These are phyloP conservation scores for Volvox africanus DNA, from an alignment of 139 green algal species.

Conservation along the genomic window DNA sequence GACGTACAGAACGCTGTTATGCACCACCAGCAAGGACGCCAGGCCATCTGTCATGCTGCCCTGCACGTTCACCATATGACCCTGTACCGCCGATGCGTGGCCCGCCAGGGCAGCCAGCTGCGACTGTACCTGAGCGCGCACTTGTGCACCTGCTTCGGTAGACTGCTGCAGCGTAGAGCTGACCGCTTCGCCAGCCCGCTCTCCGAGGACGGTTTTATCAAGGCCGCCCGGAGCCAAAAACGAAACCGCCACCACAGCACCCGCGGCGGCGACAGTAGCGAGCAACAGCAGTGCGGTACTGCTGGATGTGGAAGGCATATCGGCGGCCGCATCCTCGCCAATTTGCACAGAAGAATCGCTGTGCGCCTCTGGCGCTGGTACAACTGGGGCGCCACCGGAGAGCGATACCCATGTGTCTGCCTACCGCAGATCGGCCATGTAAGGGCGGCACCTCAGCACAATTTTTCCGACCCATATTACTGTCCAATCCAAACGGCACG, in stretches of 20 bases:
- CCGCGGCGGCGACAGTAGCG: not conserved
- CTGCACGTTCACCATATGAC: not conserved
- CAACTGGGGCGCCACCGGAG: too few relatives aligned
- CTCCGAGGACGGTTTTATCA: not conserved
- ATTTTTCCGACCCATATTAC: too few relatives aligned
- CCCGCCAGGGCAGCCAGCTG: constrained; percentile 11
- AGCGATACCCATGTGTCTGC: too few relatives aligned
- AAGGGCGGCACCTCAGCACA: too few relatives aligned
- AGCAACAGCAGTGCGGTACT: not conserved
- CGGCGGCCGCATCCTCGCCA: not conserved
- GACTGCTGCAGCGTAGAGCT: not conserved
- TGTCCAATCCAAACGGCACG: too few relatives aligned
- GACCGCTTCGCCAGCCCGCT: not conserved
- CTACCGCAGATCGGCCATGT: too few relatives aligned
- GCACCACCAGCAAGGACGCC: not conserved
- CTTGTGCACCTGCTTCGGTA: not conserved
- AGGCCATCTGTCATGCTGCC: not conserved
- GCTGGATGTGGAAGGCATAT: too few relatives aligned
- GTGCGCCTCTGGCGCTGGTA: not conserved
- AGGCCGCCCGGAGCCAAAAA: not conserved
- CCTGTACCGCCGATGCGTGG: not conserved
- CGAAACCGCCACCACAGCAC: not conserved
- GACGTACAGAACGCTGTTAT: not conserved
- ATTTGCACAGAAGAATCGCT: not conserved
- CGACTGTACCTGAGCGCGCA: constrained; percentile 6